Percentiles rank a stretch among this genome's conserved stretches.
Evolutionary conservation across 1,284 basidiomycete species (phyloP).

Genomic region (Cryptococcus jaspeensis): DNA sequence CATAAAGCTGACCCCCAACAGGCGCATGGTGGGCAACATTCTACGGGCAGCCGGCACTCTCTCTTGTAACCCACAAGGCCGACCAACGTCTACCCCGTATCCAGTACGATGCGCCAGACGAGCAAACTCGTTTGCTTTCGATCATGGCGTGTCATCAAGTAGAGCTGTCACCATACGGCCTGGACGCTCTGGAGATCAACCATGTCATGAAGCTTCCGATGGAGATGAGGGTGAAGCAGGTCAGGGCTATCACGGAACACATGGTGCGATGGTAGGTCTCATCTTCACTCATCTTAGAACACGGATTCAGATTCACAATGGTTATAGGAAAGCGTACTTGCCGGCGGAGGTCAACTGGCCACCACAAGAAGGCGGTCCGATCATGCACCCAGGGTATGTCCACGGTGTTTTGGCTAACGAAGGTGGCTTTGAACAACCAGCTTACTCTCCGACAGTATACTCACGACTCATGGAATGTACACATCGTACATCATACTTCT

Average conservation of each 20-base stretch:
- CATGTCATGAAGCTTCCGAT: slow-evolving; percentile 19
- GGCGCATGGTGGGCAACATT: slow-evolving; percentile 24
- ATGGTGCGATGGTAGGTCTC: slow-evolving; percentile 15
- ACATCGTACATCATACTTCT: slow-evolving; percentile 25
- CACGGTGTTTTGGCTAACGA: too few species aligned
- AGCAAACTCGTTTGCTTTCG: slow-evolving; percentile 6
- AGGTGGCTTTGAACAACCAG: neutral
- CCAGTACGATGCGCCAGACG: slow-evolving; percentile 5
- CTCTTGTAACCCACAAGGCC: slow-evolving; percentile 1
- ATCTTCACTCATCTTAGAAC: neutral
- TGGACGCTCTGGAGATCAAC: slow-evolving; percentile 22
- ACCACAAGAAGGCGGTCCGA: slow-evolving; percentile 6
- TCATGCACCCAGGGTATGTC: slow-evolving; percentile 19
- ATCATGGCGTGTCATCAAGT: slow-evolving; percentile 16
- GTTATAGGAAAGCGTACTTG: slow-evolving; percentile 14
- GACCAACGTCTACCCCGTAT: slow-evolving; percentile 21
- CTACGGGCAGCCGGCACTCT: slow-evolving; percentile 18
- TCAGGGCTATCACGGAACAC: slow-evolving; percentile 1
- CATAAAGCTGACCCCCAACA: too few species aligned
- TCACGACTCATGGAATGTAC: slow-evolving; percentile 25
- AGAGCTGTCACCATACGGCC: slow-evolving; percentile 13
- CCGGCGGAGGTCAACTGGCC: slow-evolving; percentile 19
- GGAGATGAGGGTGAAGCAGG: slow-evolving; percentile 11
- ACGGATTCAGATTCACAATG: too few species aligned
- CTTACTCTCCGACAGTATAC: neutral